Evolutionary conservation across 768 basidiomycete genomes (phyloP).

Genomic region (Pleurotus djamor): DNA sequence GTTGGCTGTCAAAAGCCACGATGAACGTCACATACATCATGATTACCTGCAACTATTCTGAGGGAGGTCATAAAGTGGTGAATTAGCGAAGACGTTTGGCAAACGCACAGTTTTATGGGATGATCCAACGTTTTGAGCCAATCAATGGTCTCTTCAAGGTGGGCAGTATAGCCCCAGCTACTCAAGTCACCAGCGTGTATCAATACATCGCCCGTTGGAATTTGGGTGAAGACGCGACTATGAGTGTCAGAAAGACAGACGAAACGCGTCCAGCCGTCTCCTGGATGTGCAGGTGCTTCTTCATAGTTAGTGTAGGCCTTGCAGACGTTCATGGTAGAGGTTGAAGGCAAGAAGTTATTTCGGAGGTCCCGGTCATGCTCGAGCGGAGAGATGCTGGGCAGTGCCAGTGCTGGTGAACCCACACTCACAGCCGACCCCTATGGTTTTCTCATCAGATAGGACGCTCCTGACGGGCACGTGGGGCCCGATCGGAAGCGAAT

Average conservation of each 20-base stretch:
- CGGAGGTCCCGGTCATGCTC: no score
- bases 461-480: no score
- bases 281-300: conserved; percentile 26
- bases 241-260: conserved; percentile 53
- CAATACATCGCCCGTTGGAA: conserved; percentile 56
- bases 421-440: no score
- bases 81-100: background rate
- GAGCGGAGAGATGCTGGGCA: no score
- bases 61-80: background rate
- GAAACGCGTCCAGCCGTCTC: conserved; percentile 40
- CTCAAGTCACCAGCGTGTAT: conserved; percentile 63
- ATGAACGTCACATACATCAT: conserved; percentile 40
- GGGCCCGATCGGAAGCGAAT: no score
- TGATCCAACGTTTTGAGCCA: conserved; percentile 53
- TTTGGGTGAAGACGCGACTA: conserved; percentile 22
- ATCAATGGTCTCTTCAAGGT: conserved; percentile 38
- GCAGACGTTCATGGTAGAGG: background rate
- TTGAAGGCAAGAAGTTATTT: no score
- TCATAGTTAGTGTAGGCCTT: background rate
- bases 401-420: no score
- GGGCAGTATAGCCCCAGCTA: conserved; percentile 40
- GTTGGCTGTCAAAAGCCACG: background rate
- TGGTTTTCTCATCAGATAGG: no score
- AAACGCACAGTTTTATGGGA: conserved; percentile 48
- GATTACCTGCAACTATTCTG: conserved; percentile 63